Evolutionary conservation across 192 early-diverging fungal species (phyloP).

Genomic region (Umbelopsis isabellina): DNA sequence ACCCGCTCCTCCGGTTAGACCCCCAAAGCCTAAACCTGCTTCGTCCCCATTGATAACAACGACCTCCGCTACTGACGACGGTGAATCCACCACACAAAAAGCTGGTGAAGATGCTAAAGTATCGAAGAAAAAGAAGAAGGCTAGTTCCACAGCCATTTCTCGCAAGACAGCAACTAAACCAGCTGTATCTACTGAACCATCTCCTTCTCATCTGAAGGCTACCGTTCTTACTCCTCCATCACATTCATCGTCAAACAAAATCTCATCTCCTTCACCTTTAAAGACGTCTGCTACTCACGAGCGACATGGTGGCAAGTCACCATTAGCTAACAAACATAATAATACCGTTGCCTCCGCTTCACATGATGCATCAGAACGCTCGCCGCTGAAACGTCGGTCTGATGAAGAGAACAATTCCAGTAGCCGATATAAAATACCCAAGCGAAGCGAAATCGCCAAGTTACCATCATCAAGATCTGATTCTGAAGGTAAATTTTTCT

Average conservation of each 20-base stretch:
- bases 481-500: slow-evolving; percentile 6
- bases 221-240: slow-evolving; percentile 15
- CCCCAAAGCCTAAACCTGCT: not conserved
- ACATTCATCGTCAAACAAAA: slow-evolving; percentile 4
- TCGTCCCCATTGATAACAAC: not conserved
- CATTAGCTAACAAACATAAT: slow-evolving; percentile 2
- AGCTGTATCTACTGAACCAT: not conserved
- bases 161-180: not conserved
- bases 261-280: not conserved
- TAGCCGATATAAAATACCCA: slow-evolving; percentile 11
- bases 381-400: not conserved
- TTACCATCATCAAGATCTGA: not conserved
- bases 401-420: not conserved
- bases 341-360: not conserved
- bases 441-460: slow-evolving; percentile 2
- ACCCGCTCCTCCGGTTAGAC: not conserved
- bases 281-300: not conserved
- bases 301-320: slow-evolving; percentile 11
- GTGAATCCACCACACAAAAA: not conserved
- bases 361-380: not conserved
- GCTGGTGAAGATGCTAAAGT: not conserved
- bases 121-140: slow-evolving; percentile 3
- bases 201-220: slow-evolving; percentile 8
- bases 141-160: not conserved
- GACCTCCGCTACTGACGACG: not conserved